Evolutionary conservation across 768 basidiomycete genomes (phyloP).

Genomic region (Phanerochaete carnosa): DNA sequence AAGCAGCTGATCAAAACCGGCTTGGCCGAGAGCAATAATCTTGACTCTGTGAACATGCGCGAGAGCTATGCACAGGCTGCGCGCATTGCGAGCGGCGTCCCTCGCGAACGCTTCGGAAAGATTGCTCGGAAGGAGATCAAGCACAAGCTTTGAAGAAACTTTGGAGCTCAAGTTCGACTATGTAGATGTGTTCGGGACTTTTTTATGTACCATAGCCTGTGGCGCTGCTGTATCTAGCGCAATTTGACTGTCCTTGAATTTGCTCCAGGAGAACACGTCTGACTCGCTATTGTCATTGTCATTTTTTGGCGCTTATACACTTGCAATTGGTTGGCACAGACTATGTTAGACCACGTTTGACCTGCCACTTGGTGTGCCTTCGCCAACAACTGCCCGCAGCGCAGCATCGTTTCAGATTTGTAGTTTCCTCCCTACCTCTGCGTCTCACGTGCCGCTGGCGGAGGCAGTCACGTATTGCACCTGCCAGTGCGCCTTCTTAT

Average conservation of each 20-base stretch:
- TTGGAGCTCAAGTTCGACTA: neutral
- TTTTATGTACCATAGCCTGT: neutral
- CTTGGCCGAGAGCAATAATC: constrained; percentile 57
- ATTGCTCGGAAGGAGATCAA: constrained; percentile 63
- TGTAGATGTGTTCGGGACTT: neutral
- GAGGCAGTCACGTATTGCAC: neutral
- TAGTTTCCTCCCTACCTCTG: neutral
- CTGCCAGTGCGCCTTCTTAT: neutral
- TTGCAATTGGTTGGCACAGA: neutral
- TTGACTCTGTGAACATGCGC: constrained; percentile 61
- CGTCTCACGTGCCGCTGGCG: neutral
- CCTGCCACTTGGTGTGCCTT: neutral
- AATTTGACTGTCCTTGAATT: no score
- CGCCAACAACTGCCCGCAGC: neutral
- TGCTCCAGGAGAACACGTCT: no score
- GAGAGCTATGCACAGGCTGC: constrained; percentile 73
- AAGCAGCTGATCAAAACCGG: constrained; percentile 54
- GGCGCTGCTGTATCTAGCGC: neutral
- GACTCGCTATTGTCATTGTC: no score
- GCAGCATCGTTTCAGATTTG: neutral
- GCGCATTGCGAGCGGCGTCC: constrained; percentile 59
- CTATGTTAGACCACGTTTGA: neutral
- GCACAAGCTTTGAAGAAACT: constrained; percentile 51
- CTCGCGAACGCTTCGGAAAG: constrained; percentile 47
- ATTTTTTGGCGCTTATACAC: neutral